Percentiles rank a stretch among this genome's conserved stretches.
phyloP scores from a whole-genome alignment of 2,329 filamentous ascomycete species.

The Chaetomium sp. region DNA sequence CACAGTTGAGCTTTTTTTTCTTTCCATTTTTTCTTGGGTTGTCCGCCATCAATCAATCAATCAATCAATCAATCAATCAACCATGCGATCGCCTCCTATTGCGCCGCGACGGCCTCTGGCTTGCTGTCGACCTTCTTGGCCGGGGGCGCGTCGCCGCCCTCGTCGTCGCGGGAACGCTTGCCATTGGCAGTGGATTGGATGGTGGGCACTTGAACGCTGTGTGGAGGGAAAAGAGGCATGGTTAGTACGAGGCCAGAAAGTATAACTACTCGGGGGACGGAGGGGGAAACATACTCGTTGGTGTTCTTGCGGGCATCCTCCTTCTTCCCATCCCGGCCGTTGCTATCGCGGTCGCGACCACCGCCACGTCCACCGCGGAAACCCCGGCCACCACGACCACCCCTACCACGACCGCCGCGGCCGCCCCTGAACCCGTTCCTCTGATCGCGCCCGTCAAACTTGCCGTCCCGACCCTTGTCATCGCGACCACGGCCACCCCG shows the following conservation, averaged over 20 bases:
- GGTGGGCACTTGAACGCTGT: conserved; percentile 33
- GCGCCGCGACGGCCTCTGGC: conserved; percentile 27
- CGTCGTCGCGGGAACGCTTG: conserved; percentile 51
- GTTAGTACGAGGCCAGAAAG: conserved; percentile 22
- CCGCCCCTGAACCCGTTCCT: conserved; percentile 49
- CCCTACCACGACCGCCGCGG: conserved; percentile 35
- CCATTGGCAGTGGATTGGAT: conserved; percentile 43
- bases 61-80: background rate
- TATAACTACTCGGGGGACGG: background rate
- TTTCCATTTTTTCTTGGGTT: background rate
- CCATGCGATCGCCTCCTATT: conserved; percentile 6
- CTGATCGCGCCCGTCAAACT: conserved; percentile 56
- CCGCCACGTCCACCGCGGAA: conserved; percentile 22
- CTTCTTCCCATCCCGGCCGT: conserved; percentile 26
- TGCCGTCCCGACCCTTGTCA: conserved; percentile 50
- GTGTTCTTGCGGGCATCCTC: conserved; percentile 25
- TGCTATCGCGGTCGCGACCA: conserved; percentile 17
- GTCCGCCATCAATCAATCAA: background rate
- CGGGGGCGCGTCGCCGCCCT: conserved; percentile 39
- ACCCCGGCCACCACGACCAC: conserved; percentile 32
- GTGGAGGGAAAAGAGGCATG: conserved; percentile 4
- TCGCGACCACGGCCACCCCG: conserved; percentile 30
- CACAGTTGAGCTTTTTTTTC: background rate
- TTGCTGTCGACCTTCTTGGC: conserved; percentile 59
- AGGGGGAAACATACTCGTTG: conserved; percentile 28